These are phyloP conservation scores for Penicillium brasilianum DNA, from an alignment of 2,329 filamentous ascomycete species.

Conservation along the genomic window DNA sequence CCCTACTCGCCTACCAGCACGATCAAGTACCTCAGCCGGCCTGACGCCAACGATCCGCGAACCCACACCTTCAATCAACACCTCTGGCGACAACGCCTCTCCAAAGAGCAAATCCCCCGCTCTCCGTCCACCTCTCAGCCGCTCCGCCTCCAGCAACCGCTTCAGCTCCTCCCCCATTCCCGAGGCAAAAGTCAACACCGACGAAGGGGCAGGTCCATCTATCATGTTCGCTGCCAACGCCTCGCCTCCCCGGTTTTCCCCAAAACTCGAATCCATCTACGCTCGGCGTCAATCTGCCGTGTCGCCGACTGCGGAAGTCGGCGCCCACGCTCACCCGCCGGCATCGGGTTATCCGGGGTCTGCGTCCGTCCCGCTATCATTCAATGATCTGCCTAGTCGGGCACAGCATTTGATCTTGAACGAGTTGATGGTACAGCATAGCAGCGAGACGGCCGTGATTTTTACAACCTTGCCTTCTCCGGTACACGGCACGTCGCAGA, in stretches of 20 bases:
- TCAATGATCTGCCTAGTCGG: slow-evolving; percentile 83
- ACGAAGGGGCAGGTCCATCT: slow-evolving; percentile 67
- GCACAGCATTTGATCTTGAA: slow-evolving; percentile 88
- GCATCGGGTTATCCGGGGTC: slow-evolving; percentile 60
- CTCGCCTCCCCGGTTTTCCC: slow-evolving; percentile 40
- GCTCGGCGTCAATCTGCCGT: slow-evolving; percentile 33
- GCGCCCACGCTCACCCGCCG: slow-evolving; percentile 30
- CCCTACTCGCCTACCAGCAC: slow-evolving; percentile 9
- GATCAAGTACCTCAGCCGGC: slow-evolving; percentile 7
- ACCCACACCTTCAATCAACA: slow-evolving; percentile 35
- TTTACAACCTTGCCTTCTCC: slow-evolving; percentile 86
- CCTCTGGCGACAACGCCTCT: slow-evolving; percentile 30
- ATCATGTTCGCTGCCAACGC: slow-evolving; percentile 73
- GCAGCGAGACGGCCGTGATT: slow-evolving; percentile 73
- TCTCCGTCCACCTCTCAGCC: slow-evolving; percentile 35
- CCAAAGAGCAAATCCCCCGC: slow-evolving; percentile 28
- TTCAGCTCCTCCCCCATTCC: slow-evolving; percentile 78
- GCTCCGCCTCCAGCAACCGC: slow-evolving; percentile 42
- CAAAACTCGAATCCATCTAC: slow-evolving; percentile 46
- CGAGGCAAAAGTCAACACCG: slow-evolving; percentile 66
- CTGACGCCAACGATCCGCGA: slow-evolving; percentile 11
- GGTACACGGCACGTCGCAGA: slow-evolving; percentile 73
- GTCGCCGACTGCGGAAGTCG: slow-evolving; percentile 21
- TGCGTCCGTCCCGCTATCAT: slow-evolving; percentile 72
- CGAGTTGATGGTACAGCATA: slow-evolving; percentile 75